Evolutionary conservation across 2,329 filamentous ascomycete genomes (phyloP), one percentile per base, ranked within the genome.

Genomic region (Venturia effusa): DNA sequence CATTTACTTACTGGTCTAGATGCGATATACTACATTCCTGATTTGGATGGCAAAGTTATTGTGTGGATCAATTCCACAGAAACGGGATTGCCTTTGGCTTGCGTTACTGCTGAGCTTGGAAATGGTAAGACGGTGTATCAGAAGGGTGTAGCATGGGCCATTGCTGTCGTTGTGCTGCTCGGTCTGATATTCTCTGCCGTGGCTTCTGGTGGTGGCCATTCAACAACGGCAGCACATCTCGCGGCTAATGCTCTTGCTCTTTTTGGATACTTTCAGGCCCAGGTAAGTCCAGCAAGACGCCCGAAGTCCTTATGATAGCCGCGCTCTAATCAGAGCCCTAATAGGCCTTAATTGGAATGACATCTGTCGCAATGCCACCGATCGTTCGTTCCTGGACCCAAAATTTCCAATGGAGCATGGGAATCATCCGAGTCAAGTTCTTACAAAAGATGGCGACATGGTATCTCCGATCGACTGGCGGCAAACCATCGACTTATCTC

Each of bases 331-430:
- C 22, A 51, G 10, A 11, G 10, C 19, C n/a, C n/a, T n/a, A n/a
- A n/a, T 6, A 57, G 59, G 61, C 61, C 13, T 41, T 63, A n/a
- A 81, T 96, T 70, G 92, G 92, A 67, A 87, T 97, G 76, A 90
- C 88, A 63, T 84, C 88, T 24, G 88, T 97, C 15, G 81, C 82
- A 59, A 83, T 96, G 63, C 93, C 93, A 7, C 93, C 93, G 0
- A 89, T 96, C 66, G 93, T 96, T 62, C 83, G 89, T 71, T 84
- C 92, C 0, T 97, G 93, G 93, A 96, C 92, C 1, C 92, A 97
- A 77, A 93, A 97, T 77, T 97, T 97, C 79, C 89, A 95, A 73
- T 97, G 93, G 93, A 95, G 88, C 71, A 94, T 97, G 90, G 93
- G 93, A 69, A 92, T 97, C 70, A 96, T 97, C 70, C 84, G 84